Evolutionary conservation across 495 filamentous ascomycete genomes (phyloP), one percentile per base, ranked within the genome.

Genomic region (Hyaloscypha variabilis): DNA sequence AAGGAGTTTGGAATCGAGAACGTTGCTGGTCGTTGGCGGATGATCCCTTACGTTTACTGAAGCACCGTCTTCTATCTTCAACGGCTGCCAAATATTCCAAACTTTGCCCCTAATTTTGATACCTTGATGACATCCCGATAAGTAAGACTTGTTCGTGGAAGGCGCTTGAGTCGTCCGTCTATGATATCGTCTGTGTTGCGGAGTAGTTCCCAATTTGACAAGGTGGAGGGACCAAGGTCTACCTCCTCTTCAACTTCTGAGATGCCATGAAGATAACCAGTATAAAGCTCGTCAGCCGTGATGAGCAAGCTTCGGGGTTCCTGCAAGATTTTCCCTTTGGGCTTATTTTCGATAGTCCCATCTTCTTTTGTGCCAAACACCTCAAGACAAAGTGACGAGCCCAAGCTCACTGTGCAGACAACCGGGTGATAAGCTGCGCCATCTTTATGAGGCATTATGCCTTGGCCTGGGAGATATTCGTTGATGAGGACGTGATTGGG

Each of bases 371-470:
- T 91, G 57, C 81, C 79, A 74, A 90, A 90, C 23, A 99, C 74
- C 73, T 97, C 90, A 55, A 97, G 79, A 56, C 94, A 91, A 14
- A 94, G 82, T 23, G 84, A 82, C 0, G 86, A 87, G 0, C 92
- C 91, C 23, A 99, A 78, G 75, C 90, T 94, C 56, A 99, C 88
- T 4, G 95, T 98, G 50, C 91, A 94, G 4, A 97, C 94, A 29
- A 96, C 84, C 2, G 91, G 90, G 68, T 90, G 81, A 73, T 99
- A 99, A 1, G 94, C 93, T 1, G 82, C 74, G 1, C 95, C 95
- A 71, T 99, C 95, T 77, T 99, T 94, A 72, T 99, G 95, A 60
- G 94, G 87, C 91, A 97, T 94, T 66, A 98, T 99, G 8, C 95
- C 95, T 68, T 97, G 90, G 1, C 91, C 92, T 0, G 91, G 87